Conservation (phyloP, 75 land plant genomes). For the Pinus tabuliformis region DNA sequence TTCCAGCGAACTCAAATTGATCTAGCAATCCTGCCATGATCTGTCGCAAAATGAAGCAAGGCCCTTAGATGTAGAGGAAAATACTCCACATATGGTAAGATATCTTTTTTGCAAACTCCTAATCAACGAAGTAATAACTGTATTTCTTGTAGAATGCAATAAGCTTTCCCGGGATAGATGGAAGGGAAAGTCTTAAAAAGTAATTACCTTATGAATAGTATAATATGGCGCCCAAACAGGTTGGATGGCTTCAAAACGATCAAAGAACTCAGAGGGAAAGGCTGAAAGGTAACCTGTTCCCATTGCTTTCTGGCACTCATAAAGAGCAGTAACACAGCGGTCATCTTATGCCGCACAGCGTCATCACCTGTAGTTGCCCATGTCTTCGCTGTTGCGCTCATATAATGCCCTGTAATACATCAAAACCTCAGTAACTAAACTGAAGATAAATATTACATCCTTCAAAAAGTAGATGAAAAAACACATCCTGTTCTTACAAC, state of each 20-base stretch:
- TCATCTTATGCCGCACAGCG: constrained; percentile 56
- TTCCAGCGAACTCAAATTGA: constrained; percentile 60
- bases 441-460: no score
- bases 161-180: no score
- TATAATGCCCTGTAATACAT: constrained; percentile 69
- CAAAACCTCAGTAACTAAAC: no score
- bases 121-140: no score
- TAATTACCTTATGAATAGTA: constrained; percentile 87
- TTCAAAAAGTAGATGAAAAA: no score
- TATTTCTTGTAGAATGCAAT: no score
- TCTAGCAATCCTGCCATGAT: constrained; percentile 87
- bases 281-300: constrained; percentile 94
- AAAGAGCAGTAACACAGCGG: constrained; percentile 54
- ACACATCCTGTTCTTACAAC: no score
- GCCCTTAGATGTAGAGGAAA: not conserved
- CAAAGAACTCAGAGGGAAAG: constrained; percentile 86
- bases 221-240: constrained; percentile 96
- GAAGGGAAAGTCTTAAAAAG: no score
- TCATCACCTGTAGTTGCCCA: constrained; percentile 90
- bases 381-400: constrained; percentile 88
- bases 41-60: constrained; percentile 17
- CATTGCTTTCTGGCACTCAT: constrained; percentile 63
- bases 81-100: no score
- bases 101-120: no score
- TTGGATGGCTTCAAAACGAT: constrained; percentile 76